Evolutionary conservation across 768 basidiomycete genomes (phyloP).

Genomic region (Tricholomella constricta): DNA sequence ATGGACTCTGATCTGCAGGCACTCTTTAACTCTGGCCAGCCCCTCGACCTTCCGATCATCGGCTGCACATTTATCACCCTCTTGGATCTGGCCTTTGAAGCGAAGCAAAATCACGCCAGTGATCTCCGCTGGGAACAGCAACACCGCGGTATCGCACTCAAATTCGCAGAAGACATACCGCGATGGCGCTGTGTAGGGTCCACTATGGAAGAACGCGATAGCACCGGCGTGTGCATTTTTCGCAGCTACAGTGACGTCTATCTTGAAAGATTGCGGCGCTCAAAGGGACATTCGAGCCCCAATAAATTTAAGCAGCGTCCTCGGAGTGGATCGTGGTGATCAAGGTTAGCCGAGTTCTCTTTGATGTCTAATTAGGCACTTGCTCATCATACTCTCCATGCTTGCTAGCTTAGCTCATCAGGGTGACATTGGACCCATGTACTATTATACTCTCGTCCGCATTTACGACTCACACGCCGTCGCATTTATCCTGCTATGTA

Average conservation of each 20-base stretch:
- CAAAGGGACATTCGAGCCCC: conserved; percentile 6
- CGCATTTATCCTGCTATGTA: neutral
- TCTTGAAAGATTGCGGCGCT: conserved; percentile 45
- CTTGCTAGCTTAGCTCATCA: no score
- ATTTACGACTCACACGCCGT: neutral
- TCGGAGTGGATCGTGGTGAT: neutral
- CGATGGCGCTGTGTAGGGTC: conserved; percentile 70
- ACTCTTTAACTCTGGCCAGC: conserved; percentile 34
- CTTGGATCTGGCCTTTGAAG: conserved; percentile 59
- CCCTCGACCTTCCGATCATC: conserved; percentile 43
- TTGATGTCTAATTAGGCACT: no score
- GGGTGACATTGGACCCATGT: no score
- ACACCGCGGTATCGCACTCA: conserved; percentile 54
- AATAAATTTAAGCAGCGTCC: neutral
- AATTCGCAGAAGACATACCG: conserved; percentile 43
- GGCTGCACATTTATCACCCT: conserved; percentile 57
- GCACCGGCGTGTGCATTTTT: conserved; percentile 45
- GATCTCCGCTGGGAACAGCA: conserved; percentile 43
- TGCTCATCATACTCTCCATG: no score
- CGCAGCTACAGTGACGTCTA: conserved; percentile 65
- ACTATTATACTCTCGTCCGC: neutral
- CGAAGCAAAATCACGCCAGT: conserved; percentile 28
- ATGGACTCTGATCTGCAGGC: conserved; percentile 41
- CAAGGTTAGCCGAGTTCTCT: neutral
- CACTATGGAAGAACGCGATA: conserved; percentile 54